A percentile compares a stretch with the other conserved stretches of the same genome.
Conservation (phyloP, 129 eudicot genomes). For the Flaveria bidentis region DNA sequence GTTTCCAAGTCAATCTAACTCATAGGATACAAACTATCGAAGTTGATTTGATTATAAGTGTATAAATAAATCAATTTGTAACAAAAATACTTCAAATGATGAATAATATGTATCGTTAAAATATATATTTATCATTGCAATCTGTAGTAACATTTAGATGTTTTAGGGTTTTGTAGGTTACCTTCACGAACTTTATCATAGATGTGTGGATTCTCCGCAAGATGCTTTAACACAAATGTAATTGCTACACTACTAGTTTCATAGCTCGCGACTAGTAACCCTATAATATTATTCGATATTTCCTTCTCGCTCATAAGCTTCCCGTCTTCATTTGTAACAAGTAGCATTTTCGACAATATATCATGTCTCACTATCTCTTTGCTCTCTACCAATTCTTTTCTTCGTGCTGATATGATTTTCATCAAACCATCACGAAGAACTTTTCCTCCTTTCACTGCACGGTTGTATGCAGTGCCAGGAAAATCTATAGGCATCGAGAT, state of each 20-base stretch:
- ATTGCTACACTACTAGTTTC: slow-evolving; percentile 45
- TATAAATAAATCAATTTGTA: too few species aligned
- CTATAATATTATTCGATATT: slow-evolving; percentile 41
- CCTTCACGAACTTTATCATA: slow-evolving; percentile 41
- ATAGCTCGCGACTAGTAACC: slow-evolving; percentile 40
- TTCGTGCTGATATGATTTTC: slow-evolving; percentile 33
- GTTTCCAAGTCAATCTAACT: not conserved
- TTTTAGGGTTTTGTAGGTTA: slow-evolving; percentile 5
- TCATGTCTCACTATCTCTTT: slow-evolving; percentile 24
- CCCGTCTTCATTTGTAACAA: slow-evolving; percentile 34
- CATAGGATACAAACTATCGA: too few species aligned
- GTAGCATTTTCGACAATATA: slow-evolving; percentile 39
- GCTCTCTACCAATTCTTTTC: slow-evolving; percentile 28
- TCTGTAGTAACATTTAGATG: not conserved
- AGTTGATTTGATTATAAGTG: not conserved
- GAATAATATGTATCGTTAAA: too few species aligned
- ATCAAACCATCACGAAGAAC: slow-evolving; percentile 27
- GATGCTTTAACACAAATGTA: slow-evolving; percentile 44
- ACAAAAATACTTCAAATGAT: too few species aligned
- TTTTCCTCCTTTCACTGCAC: slow-evolving; percentile 36
- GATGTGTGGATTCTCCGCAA: slow-evolving; percentile 44
- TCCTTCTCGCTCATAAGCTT: slow-evolving; percentile 34
- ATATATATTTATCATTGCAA: not conserved
- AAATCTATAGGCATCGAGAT: slow-evolving; percentile 41
- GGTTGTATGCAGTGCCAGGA: slow-evolving; percentile 40